Conservation (phyloP, 331 rosid species). For the Telfairia occidentalis region DNA sequence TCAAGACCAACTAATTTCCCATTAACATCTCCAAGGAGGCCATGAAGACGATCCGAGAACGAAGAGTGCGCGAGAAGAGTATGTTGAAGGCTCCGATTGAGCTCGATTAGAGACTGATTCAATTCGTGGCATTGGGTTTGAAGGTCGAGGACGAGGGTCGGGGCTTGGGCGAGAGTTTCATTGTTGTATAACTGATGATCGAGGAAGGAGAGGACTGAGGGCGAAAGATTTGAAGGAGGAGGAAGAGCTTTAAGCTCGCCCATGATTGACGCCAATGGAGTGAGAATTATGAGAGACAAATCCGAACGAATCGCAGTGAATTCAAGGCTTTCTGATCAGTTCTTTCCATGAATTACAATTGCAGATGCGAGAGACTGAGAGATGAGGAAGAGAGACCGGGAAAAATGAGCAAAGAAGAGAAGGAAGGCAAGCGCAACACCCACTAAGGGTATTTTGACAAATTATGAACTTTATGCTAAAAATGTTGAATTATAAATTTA, state of each 20-base stretch:
- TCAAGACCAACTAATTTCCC: conserved; percentile 31
- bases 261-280: conserved; percentile 11
- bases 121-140: conserved; percentile 42
- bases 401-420: too few relatives aligned
- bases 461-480: not conserved
- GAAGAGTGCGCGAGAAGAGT: conserved; percentile 41
- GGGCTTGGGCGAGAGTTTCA: conserved; percentile 26
- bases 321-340: not conserved
- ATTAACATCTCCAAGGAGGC: conserved; percentile 27
- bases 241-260: conserved; percentile 30
- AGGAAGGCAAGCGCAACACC: too few relatives aligned
- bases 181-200: conserved; percentile 27
- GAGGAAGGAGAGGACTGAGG: conserved; percentile 44
- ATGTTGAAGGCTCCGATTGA: conserved; percentile 44
- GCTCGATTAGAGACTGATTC: conserved; percentile 43
- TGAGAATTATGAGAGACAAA: not conserved
- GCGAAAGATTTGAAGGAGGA: conserved; percentile 35
- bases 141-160: conserved; percentile 47
- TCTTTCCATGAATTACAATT: not conserved
- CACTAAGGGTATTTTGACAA: not conserved
- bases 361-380: not conserved
- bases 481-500: not conserved
- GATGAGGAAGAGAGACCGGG: too few relatives aligned
- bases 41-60: conserved; percentile 42
- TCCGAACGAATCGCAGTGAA: not conserved